These are phyloP conservation scores for Suillus placidus DNA, from an alignment of 768 basidiomycete species.

Conservation along the genomic window DNA sequence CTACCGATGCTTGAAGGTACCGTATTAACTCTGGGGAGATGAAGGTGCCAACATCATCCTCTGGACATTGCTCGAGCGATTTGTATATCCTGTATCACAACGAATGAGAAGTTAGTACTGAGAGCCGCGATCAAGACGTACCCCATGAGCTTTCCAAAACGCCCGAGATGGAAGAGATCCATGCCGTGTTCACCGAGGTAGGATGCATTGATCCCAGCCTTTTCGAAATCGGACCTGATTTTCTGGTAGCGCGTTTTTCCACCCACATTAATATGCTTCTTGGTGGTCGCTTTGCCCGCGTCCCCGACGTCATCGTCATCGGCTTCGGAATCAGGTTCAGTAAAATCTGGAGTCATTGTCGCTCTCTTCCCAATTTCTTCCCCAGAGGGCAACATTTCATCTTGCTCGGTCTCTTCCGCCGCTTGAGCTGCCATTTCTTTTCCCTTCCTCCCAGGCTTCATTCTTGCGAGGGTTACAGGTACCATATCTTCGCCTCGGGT, in stretches of 20 bases:
- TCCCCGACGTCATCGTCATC: slow-evolving; percentile 14
- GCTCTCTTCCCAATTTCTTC: slow-evolving; percentile 13
- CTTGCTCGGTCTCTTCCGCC: background rate
- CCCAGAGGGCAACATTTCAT: background rate
- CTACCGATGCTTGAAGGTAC: slow-evolving; percentile 46
- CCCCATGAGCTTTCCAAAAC: slow-evolving; percentile 44
- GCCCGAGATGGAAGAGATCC: slow-evolving; percentile 41
- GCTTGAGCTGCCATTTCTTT: background rate
- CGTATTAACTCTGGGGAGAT: slow-evolving; percentile 44
- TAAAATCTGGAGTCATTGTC: slow-evolving; percentile 10
- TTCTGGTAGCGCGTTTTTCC: slow-evolving; percentile 45
- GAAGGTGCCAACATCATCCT: slow-evolving; percentile 23
- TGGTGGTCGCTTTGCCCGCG: slow-evolving; percentile 9
- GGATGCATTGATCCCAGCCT: slow-evolving; percentile 47
- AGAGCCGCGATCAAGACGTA: slow-evolving; percentile 33
- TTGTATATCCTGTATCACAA: slow-evolving; percentile 27
- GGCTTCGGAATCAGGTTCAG: slow-evolving; percentile 14
- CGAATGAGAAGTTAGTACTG: slow-evolving; percentile 21
- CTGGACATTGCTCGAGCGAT: slow-evolving; percentile 27
- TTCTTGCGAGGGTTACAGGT: slow-evolving; percentile 21
- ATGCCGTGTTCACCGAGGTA: slow-evolving; percentile 47
- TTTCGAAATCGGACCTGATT: slow-evolving; percentile 43
- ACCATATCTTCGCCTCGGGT: slow-evolving; percentile 35
- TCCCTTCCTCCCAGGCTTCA: slow-evolving; percentile 43
- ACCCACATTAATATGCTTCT: slow-evolving; percentile 34